Conservation (phyloP, 2,329 filamentous ascomycete species). For the Curvularia lunata region DNA sequence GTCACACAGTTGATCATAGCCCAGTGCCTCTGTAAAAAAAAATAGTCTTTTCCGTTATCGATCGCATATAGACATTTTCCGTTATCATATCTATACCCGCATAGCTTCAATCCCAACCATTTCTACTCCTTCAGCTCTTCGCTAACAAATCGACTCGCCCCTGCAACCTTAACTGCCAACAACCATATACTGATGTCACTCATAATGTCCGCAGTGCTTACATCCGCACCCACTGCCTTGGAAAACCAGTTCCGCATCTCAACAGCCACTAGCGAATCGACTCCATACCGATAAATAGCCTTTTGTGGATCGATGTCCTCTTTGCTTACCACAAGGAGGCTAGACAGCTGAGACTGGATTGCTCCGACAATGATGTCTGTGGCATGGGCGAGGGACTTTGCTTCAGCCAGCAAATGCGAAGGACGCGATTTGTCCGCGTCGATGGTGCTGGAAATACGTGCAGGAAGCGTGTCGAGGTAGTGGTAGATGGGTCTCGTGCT, state of each 20-base stretch:
- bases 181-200: constrained; percentile 19
- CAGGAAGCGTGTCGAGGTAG: constrained; percentile 15
- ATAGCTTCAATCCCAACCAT: neutral
- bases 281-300: constrained; percentile 32
- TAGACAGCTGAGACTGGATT: constrained; percentile 20
- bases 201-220: constrained; percentile 20
- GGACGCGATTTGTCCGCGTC: constrained; percentile 11
- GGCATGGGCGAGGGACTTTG: constrained; percentile 13
- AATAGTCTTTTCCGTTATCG: neutral
- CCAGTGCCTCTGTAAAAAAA: neutral
- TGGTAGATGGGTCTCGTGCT: constrained; percentile 21
- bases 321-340: constrained; percentile 15
- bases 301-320: constrained; percentile 33
- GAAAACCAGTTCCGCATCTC: constrained; percentile 34
- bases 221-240: constrained; percentile 19
- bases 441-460: constrained; percentile 8
- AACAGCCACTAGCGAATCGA: constrained; percentile 37
- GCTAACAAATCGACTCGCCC: constrained; percentile 19
- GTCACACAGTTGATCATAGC: neutral
- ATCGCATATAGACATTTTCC: neutral
- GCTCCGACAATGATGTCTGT: constrained; percentile 22
- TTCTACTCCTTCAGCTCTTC: constrained; percentile 12
- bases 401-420: constrained; percentile 12
- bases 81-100: neutral
- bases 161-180: constrained; percentile 18